Evolutionary conservation across 2,329 filamentous ascomycete species (phyloP).

Genomic region (Stagonosporopsis vannaccii): DNA sequence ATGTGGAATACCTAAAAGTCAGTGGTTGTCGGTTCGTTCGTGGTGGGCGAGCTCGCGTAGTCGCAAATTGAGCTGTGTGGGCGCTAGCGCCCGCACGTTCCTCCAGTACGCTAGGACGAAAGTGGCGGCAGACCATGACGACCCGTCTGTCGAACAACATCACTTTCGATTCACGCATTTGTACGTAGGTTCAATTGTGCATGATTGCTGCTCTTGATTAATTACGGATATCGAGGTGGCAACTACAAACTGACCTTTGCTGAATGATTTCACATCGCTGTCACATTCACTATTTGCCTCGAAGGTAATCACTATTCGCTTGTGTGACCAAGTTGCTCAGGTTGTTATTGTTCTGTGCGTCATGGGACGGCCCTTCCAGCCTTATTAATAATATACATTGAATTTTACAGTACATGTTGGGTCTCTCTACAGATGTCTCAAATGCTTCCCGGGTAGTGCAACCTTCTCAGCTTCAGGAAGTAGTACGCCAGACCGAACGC

Average conservation of each 20-base stretch:
- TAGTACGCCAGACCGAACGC: constrained; percentile 50
- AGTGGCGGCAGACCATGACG: background rate
- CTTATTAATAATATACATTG: background rate
- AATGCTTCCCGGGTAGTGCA: constrained; percentile 10
- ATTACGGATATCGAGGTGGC: too few species aligned
- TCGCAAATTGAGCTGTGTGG: background rate
- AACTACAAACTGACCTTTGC: too few species aligned
- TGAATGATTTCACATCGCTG: too few species aligned
- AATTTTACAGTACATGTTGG: background rate
- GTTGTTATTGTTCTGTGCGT: too few species aligned
- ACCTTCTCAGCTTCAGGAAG: constrained; percentile 18
- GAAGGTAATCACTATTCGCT: too few species aligned
- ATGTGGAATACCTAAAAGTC: constrained; percentile 46
- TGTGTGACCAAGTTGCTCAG: too few species aligned
- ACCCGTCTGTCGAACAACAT: background rate
- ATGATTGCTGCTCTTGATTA: too few species aligned
- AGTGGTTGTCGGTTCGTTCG: constrained; percentile 30
- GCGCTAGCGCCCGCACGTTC: constrained; percentile 6
- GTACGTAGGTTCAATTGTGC: too few species aligned
- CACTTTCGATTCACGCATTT: background rate
- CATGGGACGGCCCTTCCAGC: background rate
- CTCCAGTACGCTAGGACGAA: background rate
- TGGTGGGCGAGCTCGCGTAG: constrained; percentile 29
- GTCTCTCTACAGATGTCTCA: background rate
- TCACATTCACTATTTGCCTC: too few species aligned